These are phyloP conservation scores for Vanrija sp. DNA, from an alignment of 1,284 basidiomycete species.

Conservation along the genomic window DNA sequence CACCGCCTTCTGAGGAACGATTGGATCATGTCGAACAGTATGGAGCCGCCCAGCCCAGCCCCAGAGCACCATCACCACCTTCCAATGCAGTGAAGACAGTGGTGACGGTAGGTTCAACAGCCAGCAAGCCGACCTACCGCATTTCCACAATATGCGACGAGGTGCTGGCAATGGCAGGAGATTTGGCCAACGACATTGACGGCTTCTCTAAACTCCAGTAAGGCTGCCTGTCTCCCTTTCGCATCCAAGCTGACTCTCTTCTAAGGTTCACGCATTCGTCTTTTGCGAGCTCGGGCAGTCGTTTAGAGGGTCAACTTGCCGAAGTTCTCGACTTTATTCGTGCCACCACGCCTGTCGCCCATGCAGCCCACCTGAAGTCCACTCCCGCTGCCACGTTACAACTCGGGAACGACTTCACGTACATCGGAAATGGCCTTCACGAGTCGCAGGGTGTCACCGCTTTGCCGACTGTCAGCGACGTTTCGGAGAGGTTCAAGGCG, in stretches of 20 bases:
- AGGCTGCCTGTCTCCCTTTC: neutral
- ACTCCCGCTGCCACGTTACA: conserved; percentile 65
- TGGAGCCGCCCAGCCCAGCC: too few relatives aligned
- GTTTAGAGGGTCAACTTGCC: neutral
- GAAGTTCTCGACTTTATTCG: conserved; percentile 12
- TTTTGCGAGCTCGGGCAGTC: neutral
- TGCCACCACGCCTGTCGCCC: conserved; percentile 67
- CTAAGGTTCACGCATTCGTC: neutral
- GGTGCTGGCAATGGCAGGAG: conserved; percentile 57
- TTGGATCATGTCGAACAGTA: too few relatives aligned
- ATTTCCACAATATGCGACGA: conserved; percentile 49
- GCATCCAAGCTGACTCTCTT: neutral
- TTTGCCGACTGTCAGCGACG: conserved; percentile 53
- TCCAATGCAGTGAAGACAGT: too few relatives aligned
- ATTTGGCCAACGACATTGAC: neutral
- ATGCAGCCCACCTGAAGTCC: conserved; percentile 57
- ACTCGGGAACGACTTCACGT: conserved; percentile 80
- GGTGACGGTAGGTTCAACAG: conserved; percentile 8
- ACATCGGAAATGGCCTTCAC: conserved; percentile 54
- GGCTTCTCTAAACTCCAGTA: neutral
- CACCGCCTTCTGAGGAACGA: neutral
- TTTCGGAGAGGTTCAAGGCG: conserved; percentile 53
- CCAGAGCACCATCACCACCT: too few relatives aligned
- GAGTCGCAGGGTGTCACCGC: conserved; percentile 47
- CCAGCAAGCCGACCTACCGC: conserved; percentile 14